Evolutionary conservation across 176 grass and related monocot species (phyloP), one percentile per base, ranked within the genome.

Genomic region (Canna indica): DNA sequence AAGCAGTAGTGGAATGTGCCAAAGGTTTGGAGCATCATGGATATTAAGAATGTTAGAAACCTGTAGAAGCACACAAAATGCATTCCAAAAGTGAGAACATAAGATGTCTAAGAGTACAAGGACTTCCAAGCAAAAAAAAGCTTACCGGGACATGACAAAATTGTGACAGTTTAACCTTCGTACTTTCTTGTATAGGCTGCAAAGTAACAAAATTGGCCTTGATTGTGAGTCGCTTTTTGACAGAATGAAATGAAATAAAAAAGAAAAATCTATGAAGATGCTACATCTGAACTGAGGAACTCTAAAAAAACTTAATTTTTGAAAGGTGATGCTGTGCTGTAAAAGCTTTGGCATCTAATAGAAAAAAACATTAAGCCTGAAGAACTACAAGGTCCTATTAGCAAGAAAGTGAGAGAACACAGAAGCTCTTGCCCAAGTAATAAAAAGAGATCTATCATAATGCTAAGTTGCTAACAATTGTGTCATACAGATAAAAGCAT

Each of bases 101-200:
- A 0, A 73, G 63, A 44, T 35, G 14, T 45, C n/a, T n/a, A 69
- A 20, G 28, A 47, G 56, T 73, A 35, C 6, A 69, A 70, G 33
- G 29, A 56, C 27, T 64, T 70, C 20, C 24, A 56, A 72, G 65
- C 24, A 76, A 14, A 64, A 71, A 66, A 39, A 44, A 76, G 26
- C 89, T 79, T 83, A 97, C 94, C 72, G 94, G 86, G 5, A 97
- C 94, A 85, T 97, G 94, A 69, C 94, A 97, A 77, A 97, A 97
- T 79, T 97, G 88, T 53, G 89, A 97, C 77, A 97, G 94, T 77
- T 97, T 97, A 61, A 90, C 86, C 65, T 90, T 97, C 5, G 88
- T 88, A 20, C 72, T 90, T 69, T 81, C 89, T 32, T 79, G 77
- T 85, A 97, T 75, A 68, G 94, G 89, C 94, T 97, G 82, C 80